Conservation (phyloP, 1,284 basidiomycete species). For the Ustanciosporium gigantosporum region DNA sequence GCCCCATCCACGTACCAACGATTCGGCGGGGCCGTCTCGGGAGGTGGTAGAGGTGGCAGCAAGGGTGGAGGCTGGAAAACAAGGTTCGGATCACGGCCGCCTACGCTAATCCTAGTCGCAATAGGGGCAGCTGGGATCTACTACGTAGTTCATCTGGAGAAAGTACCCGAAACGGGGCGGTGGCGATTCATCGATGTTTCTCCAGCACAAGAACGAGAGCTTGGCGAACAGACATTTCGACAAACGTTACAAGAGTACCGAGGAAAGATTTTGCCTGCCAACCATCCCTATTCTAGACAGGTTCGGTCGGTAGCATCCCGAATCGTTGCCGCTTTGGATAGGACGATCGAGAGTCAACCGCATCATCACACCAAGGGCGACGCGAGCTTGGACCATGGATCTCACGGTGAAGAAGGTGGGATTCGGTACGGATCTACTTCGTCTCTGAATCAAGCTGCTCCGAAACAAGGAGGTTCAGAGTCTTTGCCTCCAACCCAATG, state of each 20-base stretch:
- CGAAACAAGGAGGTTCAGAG: not conserved
- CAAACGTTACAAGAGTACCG: conserved; percentile 68
- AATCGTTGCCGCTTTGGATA: conserved; percentile 73
- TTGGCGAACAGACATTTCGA: conserved; percentile 65
- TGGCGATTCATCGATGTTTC: conserved; percentile 57
- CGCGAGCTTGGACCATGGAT: conserved; percentile 17
- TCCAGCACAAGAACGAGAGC: conserved; percentile 40
- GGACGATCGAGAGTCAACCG: conserved; percentile 23
- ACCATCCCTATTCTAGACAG: conserved; percentile 70
- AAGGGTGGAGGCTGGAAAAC: conserved; percentile 1
- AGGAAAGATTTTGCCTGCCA: conserved; percentile 69
- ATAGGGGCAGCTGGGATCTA: conserved; percentile 45
- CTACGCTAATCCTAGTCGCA: conserved; percentile 29
- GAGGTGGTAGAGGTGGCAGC: conserved; percentile 3
- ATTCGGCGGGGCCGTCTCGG: conserved; percentile 12
- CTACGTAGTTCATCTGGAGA: conserved; percentile 54
- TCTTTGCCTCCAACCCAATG: conserved; percentile 62
- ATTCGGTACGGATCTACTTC: conserved; percentile 23
- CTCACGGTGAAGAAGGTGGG: conserved; percentile 30
- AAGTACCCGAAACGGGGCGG: conserved; percentile 55
- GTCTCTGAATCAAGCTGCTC: not conserved
- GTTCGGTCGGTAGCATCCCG: conserved; percentile 68
- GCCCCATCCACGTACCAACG: conserved; percentile 17
- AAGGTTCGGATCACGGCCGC: conserved; percentile 16
- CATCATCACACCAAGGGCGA: conserved; percentile 32